Base-by-base conservation (phyloP, 78 protist species). In the Isochrysis galbana region DNA sequence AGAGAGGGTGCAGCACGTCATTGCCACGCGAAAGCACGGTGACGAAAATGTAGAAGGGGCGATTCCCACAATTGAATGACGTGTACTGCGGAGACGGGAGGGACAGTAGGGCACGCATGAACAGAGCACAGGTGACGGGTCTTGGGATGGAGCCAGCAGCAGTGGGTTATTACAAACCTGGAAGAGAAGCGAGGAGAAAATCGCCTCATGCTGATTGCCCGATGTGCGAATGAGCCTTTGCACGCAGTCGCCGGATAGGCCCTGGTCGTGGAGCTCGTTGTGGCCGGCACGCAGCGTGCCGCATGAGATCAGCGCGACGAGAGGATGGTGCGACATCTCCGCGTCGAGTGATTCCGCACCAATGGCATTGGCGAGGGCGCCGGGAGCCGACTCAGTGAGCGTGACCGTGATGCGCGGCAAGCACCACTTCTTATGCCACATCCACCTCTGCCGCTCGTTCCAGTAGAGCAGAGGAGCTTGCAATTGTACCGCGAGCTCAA, bases 361-460 rank as follows among this genome's bases (percentile, higher is more conserved):
- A n/a, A n/a, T n/a, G 29, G 61, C 29, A 7, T 14, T 14, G 61
- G 29, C 61, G 61, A 51, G 61, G 29, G 61, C 7, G 61, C 61
- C 61, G 7, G 29, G 29, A 7, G 61, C 61, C 17, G 36, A 32
- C 46, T 14, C n/a, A 2, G 11, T 5, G 48, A 41, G 32, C 19
- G 3, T 7, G 36, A 77, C 86, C 26, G 86, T 11, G n/a, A 77
- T 0, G 25, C 34, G 46, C 47, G 86, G 86, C 47, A 77, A 46
- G 29, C 29, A 3, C 86, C 86, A 77, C 86, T 77, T 77, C 86
- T 77, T 77, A 46, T 77, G 86, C 86, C 86, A 77, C 86, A 39
- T 77, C 86, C 86, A 77, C 47, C 32, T 44, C 7, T n/a, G 47
- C 1, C 48, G 47, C 32, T 77, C 45, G 17, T 36, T 21, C 86